A percentile compares a stretch with the other conserved stretches of the same genome.
These are phyloP conservation scores for Candida yuanshanica DNA, from an alignment of 805 yeast genomes.

Conservation along the genomic window DNA sequence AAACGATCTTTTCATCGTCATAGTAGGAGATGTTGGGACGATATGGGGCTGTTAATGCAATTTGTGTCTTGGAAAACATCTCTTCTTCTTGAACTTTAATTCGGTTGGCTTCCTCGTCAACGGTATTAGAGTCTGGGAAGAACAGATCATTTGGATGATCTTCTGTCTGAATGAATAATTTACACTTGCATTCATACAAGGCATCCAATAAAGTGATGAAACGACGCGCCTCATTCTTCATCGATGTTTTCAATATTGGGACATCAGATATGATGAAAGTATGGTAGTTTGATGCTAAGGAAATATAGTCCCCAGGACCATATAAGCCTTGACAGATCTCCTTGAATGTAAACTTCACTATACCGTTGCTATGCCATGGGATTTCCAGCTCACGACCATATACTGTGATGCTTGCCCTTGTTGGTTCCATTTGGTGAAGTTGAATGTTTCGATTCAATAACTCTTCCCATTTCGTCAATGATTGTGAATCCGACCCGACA, in stretches of 20 bases:
- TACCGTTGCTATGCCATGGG: constrained; percentile 37
- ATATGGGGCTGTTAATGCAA: constrained; percentile 57
- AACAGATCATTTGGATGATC: constrained; percentile 47
- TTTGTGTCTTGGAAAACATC: constrained; percentile 59
- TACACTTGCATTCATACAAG: constrained; percentile 60
- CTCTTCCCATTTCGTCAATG: constrained; percentile 27
- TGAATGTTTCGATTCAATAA: constrained; percentile 24
- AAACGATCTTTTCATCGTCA: constrained; percentile 39
- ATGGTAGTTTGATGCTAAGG: constrained; percentile 54
- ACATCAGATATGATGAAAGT: constrained; percentile 55
- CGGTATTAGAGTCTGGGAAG: constrained; percentile 45
- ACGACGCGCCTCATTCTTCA: constrained; percentile 64
- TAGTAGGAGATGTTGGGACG: constrained; percentile 65
- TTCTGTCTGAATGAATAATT: constrained; percentile 47
- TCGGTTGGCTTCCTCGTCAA: constrained; percentile 28
- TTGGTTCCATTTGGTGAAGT: constrained; percentile 2
- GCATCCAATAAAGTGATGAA: constrained; percentile 66
- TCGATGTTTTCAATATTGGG: constrained; percentile 49
- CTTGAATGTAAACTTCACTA: constrained; percentile 45
- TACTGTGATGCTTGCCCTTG: constrained; percentile 34
- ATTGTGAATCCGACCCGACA: constrained; percentile 27
- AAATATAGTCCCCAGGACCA: constrained; percentile 67
- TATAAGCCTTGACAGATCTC: constrained; percentile 50
- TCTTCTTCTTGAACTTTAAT: constrained; percentile 57
- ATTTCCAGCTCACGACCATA: constrained; percentile 50